These are phyloP conservation scores for Auricularia sp. DNA, from an alignment of 768 basidiomycete genomes.

Conservation along the genomic window DNA sequence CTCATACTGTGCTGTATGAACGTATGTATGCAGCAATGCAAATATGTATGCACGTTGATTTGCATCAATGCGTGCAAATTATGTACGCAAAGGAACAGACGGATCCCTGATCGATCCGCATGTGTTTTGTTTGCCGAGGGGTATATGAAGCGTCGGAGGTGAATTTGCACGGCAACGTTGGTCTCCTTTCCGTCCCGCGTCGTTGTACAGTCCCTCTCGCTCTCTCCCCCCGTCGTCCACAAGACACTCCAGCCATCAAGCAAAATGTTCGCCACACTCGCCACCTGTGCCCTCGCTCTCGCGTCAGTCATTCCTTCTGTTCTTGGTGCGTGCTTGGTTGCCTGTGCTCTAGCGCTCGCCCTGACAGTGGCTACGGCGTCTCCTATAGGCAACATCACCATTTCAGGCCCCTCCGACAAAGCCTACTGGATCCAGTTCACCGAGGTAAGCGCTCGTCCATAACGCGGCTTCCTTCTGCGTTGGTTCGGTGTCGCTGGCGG, in stretches of 20 bases:
- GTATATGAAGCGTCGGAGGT: background rate
- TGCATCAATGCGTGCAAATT: too few relatives aligned
- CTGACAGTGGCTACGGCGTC: background rate
- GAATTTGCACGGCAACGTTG: background rate
- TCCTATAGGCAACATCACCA: background rate
- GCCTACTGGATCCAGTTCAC: background rate
- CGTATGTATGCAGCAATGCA: too few relatives aligned
- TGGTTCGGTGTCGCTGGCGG: background rate
- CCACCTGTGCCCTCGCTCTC: background rate
- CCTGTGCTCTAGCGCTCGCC: too few relatives aligned
- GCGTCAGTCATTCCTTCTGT: background rate
- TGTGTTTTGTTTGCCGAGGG: background rate
- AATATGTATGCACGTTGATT: too few relatives aligned
- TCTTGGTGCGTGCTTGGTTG: background rate
- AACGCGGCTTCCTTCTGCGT: background rate
- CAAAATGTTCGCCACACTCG: background rate
- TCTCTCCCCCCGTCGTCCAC: background rate
- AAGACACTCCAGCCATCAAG: background rate
- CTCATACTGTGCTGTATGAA: background rate
- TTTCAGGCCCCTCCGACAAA: background rate
- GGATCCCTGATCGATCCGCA: too few relatives aligned
- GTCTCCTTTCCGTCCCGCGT: background rate
- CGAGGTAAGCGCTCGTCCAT: background rate
- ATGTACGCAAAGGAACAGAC: too few relatives aligned
- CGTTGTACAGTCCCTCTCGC: background rate